Percentiles rank a stretch among this genome's conserved stretches.
These are phyloP conservation scores for Monoraphidium neglectum DNA, from an alignment of 139 green algal species.

Conservation along the genomic window DNA sequence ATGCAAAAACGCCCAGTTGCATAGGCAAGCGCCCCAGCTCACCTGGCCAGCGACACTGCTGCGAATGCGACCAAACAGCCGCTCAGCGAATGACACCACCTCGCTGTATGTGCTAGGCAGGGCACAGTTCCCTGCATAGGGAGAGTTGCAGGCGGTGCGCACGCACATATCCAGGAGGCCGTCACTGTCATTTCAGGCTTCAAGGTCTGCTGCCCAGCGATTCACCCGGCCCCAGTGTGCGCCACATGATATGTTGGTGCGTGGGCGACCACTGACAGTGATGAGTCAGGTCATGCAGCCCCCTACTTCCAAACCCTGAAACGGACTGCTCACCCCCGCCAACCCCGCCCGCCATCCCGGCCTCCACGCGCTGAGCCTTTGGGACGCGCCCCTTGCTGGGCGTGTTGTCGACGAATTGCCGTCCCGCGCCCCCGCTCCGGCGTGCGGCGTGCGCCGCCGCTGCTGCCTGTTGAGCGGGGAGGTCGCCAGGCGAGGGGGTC, in stretches of 20 bases:
- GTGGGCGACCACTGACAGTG: too few relatives aligned
- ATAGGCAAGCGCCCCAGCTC: background rate
- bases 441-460: background rate
- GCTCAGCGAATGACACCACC: conserved; percentile 30
- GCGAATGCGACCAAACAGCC: conserved; percentile 50
- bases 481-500: conserved; percentile 71
- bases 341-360: background rate
- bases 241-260: too few relatives aligned
- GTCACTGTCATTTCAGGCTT: too few relatives aligned
- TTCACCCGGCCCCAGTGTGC: too few relatives aligned
- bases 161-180: too few relatives aligned
- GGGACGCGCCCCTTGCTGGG: conserved; percentile 54
- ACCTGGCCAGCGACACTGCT: conserved; percentile 14
- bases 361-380: conserved; percentile 43
- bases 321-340: too few relatives aligned
- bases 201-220: too few relatives aligned
- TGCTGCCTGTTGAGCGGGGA: conserved; percentile 10
- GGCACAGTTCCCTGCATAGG: too few relatives aligned
- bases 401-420: conserved; percentile 63
- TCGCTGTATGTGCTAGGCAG: conserved; percentile 25
- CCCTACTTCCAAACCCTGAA: too few relatives aligned
- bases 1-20: background rate
- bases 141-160: too few relatives aligned
- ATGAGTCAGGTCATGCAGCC: too few relatives aligned
- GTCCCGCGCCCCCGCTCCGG: conserved; percentile 24